These are phyloP conservation scores for Rhododendron vialii DNA, from an alignment of 148 eudicot species.

Conservation along the genomic window DNA sequence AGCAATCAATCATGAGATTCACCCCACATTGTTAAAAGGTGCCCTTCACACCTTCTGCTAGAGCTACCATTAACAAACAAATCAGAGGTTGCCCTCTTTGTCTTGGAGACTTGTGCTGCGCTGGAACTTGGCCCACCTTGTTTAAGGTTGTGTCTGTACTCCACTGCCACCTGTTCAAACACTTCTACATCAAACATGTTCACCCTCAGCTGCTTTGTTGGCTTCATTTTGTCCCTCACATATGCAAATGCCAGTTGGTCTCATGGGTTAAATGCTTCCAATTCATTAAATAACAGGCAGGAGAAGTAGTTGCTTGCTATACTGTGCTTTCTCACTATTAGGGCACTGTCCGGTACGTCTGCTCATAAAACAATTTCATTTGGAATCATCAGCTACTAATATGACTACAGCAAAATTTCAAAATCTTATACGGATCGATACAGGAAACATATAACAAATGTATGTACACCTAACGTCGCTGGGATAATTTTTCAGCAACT, in stretches of 20 bases:
- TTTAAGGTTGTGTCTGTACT: conserved; percentile 72
- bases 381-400: not conserved
- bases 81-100: conserved; percentile 42
- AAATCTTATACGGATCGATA: too few relatives aligned
- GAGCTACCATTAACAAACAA: conserved; percentile 30
- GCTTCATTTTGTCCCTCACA: conserved; percentile 82
- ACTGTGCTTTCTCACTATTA: conserved; percentile 76
- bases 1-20: conserved; percentile 45
- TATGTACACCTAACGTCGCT: too few relatives aligned
- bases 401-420: not conserved
- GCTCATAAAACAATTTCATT: conserved; percentile 3
- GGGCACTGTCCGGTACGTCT: conserved; percentile 89
- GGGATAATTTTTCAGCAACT: too few relatives aligned
- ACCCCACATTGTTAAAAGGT: conserved; percentile 72
- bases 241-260: conserved; percentile 84
- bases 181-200: conserved; percentile 92
- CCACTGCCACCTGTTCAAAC: conserved; percentile 72
- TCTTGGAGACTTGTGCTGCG: conserved; percentile 7
- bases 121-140: conserved; percentile 18
- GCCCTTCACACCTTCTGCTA: conserved; percentile 50
- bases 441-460: too few relatives aligned
- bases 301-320: conserved; percentile 53
- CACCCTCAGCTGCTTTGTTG: conserved; percentile 46
- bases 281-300: conserved; percentile 76
- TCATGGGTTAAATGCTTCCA: conserved; percentile 79